Conservation (phyloP, 441 rosid genomes). For the Erodium texanum region DNA sequence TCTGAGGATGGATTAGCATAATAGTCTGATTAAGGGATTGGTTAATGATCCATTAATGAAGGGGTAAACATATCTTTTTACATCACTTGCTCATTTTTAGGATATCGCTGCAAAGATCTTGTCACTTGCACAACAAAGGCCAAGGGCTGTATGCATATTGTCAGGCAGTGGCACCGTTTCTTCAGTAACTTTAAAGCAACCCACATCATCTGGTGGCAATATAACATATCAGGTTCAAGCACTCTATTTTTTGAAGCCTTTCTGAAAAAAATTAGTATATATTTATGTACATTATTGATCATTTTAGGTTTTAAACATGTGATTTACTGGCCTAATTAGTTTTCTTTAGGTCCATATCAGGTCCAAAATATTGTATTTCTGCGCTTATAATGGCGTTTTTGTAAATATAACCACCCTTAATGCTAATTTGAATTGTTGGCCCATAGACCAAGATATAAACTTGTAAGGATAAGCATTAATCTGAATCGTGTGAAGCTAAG, state of each 20-base stretch:
- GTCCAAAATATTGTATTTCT: not conserved
- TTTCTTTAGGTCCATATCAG: not conserved
- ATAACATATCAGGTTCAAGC: constrained; percentile 64
- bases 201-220: constrained; percentile 55
- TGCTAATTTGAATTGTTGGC: too few species aligned
- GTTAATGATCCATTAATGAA: not conserved
- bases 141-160: constrained; percentile 86
- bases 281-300: not conserved
- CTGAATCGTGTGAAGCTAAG: too few species aligned
- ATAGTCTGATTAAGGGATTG: too few species aligned
- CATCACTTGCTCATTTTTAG: constrained; percentile 25
- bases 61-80: too few species aligned
- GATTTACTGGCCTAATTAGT: not conserved
- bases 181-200: constrained; percentile 69
- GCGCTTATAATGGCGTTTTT: not conserved
- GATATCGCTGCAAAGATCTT: constrained; percentile 72
- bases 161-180: constrained; percentile 88
- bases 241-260: constrained; percentile 2
- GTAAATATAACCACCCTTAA: too few species aligned
- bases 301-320: not conserved
- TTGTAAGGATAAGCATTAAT: too few species aligned
- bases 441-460: too few species aligned
- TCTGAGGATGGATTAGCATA: too few species aligned
- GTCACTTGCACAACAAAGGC: constrained; percentile 76
- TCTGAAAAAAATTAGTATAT: too few species aligned